Base-by-base conservation (phyloP, 2,329 filamentous ascomycete species). In the Fusarium papillatum region DNA sequence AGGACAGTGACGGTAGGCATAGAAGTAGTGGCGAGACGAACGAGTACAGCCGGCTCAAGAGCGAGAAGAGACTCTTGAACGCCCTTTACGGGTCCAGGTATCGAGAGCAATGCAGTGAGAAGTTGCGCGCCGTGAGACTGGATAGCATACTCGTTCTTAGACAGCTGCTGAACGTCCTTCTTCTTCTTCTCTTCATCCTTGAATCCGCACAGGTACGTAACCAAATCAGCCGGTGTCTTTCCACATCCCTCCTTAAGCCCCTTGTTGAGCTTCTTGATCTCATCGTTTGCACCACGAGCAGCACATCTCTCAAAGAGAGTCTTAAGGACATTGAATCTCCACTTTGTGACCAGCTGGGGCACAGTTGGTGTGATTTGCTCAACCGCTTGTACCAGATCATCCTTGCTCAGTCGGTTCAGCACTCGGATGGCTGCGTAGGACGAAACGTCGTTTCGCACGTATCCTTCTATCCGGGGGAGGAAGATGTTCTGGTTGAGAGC, bases 381-480 rank as follows among this genome's bases (percentile, higher is more conserved):
- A 68, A 95, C 90, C 0, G 94, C 95, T 67, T 91, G 90, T 50
- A 93, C 88, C 11, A 99, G 88, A 80, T 98, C 95, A 71, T 98
- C 95, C 81, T 95, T 96, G 83, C 95, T 93, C 14, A 98, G 88
- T 66, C 97, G 91, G 81, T 95, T 94, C 53, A 99, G 87, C 5
- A 97, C 92, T 69, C 92, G 91, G 77, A 96, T 94, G 24, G 95
- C 95, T 1, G 97, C 94, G 80, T 98, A 98, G 29, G 92, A 94
- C 8, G 97, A 95, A 61, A 96, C 94, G 79, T 98, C 96, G 82
- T 98, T 98, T 69, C 95, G 93, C 8, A 96, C 91, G 70, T 98
- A 90, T 46, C 92, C 94, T 26, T 93, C 92, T 79, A 98, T 94
- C 31, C 95, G 91, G 17, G 94, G 92, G 72, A 93, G 93, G 83